Percentiles rank a stretch among this genome's conserved stretches.
Conservation (phyloP, 2,329 filamentous ascomycete genomes). For the Calonectria pseudoreteaudii region DNA sequence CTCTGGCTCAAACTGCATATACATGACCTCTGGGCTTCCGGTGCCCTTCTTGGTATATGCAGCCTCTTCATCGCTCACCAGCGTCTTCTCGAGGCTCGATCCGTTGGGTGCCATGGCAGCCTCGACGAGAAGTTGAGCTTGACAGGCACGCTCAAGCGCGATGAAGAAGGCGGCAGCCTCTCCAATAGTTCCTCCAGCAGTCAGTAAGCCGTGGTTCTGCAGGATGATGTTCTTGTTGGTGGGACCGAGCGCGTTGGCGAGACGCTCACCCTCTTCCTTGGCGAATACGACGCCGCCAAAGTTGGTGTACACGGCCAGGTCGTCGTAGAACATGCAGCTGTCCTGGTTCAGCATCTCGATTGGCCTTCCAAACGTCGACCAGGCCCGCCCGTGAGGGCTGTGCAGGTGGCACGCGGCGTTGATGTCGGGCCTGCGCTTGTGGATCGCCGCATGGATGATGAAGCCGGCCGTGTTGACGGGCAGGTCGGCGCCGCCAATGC, state of each 20-base stretch:
- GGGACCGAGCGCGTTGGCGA: slow-evolving; percentile 71
- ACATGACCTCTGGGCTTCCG: slow-evolving; percentile 40
- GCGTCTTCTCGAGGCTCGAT: slow-evolving; percentile 45
- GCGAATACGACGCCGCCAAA: slow-evolving; percentile 64
- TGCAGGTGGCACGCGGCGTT: slow-evolving; percentile 77
- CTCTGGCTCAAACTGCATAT: slow-evolving; percentile 42
- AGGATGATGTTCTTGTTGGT: slow-evolving; percentile 71
- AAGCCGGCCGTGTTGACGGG: slow-evolving; percentile 77
- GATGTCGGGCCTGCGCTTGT: slow-evolving; percentile 72
- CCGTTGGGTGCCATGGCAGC: slow-evolving; percentile 59
- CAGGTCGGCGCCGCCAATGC: slow-evolving; percentile 69
- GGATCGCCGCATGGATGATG: slow-evolving; percentile 74
- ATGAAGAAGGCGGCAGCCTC: slow-evolving; percentile 79
- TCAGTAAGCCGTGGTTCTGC: slow-evolving; percentile 77
- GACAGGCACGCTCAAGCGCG: slow-evolving; percentile 74
- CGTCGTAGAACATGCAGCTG: slow-evolving; percentile 70
- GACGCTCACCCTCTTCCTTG: slow-evolving; percentile 70
- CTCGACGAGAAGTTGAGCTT: slow-evolving; percentile 75
- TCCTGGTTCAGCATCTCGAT: slow-evolving; percentile 78
- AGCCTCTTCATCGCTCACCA: slow-evolving; percentile 56
- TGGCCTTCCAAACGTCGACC: slow-evolving; percentile 70
- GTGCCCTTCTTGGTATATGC: slow-evolving; percentile 46
- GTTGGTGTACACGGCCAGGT: slow-evolving; percentile 72
- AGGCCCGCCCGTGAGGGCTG: slow-evolving; percentile 72
- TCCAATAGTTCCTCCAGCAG: slow-evolving; percentile 75